Evolutionary conservation across 2,329 filamentous ascomycete species (phyloP).

Genomic region (Diaporthe ilicicola): DNA sequence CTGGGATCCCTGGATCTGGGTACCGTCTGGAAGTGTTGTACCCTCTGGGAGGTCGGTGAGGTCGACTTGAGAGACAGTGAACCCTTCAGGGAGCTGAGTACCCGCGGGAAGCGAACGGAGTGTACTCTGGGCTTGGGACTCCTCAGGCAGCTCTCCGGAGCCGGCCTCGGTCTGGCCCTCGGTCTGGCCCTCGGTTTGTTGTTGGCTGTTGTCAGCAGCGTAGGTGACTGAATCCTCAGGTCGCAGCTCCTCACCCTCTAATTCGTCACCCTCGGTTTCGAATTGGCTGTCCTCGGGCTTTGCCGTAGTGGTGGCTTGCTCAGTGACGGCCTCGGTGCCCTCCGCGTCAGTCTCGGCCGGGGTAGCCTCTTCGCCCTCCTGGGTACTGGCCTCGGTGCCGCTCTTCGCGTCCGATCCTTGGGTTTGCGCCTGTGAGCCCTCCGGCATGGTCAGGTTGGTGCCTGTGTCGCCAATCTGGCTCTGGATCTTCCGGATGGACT

Average conservation of each 20-base stretch:
- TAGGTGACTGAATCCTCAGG: constrained; percentile 34
- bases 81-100: constrained; percentile 2
- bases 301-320: constrained; percentile 31
- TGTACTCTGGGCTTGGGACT: not conserved
- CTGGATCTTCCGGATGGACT: constrained; percentile 30
- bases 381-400: constrained; percentile 27
- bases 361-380: constrained; percentile 23
- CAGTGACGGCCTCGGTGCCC: constrained; percentile 31
- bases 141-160: not conserved
- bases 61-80: not conserved
- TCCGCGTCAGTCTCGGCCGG: constrained; percentile 31
- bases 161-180: not conserved
- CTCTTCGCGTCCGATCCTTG: constrained; percentile 33
- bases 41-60: constrained; percentile 9
- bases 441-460: constrained; percentile 28
- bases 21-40: constrained; percentile 3
- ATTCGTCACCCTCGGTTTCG: constrained; percentile 14
- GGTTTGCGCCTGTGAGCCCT: constrained; percentile 26
- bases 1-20: constrained; percentile 8
- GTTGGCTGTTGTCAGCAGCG: constrained; percentile 32
- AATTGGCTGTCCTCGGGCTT: constrained; percentile 21
- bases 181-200: constrained; percentile 2
- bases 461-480: constrained; percentile 31
- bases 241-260: constrained; percentile 26
- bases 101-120: constrained; percentile 1